phyloP scores from a whole-genome alignment of 768 basidiomycete genomes.

The Lactifluus pinguis region DNA sequence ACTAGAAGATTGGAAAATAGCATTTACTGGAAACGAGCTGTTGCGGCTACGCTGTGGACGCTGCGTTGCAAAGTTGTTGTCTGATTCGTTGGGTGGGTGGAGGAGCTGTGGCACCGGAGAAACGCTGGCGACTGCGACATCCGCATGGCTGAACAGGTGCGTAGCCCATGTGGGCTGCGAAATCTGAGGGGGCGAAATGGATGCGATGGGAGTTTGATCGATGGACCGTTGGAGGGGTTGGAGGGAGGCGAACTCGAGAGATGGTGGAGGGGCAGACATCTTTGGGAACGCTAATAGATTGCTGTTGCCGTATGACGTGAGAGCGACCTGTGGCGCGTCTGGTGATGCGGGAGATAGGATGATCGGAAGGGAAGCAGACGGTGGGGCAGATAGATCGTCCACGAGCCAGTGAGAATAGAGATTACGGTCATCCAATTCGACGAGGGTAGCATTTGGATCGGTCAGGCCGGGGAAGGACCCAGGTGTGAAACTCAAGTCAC shows the following conservation, averaged over 20 bases:
- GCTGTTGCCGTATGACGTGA: conserved; percentile 38
- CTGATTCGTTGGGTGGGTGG: conserved; percentile 30
- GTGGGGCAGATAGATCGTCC: conserved; percentile 38
- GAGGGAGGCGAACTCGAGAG: conserved; percentile 45
- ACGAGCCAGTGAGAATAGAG: conserved; percentile 53
- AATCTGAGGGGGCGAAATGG: conserved; percentile 55
- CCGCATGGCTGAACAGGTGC: conserved; percentile 53
- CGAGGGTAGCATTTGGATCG: conserved; percentile 27
- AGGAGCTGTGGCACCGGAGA: conserved; percentile 37
- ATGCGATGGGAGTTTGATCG: conserved; percentile 23
- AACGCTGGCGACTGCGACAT: background rate
- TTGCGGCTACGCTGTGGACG: conserved; percentile 30
- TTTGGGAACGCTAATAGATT: conserved; percentile 32
- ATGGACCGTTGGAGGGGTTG: conserved; percentile 52
- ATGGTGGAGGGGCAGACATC: conserved; percentile 48
- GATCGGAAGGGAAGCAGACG: conserved; percentile 48
- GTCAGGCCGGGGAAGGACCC: conserved; percentile 25
- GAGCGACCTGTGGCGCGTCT: conserved; percentile 37
- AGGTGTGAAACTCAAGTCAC: conserved; percentile 30
- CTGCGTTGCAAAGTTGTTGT: conserved; percentile 34
- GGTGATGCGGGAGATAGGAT: conserved; percentile 36
- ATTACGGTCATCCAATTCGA: conserved; percentile 34
- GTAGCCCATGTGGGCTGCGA: conserved; percentile 59
- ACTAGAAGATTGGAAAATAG: conserved; percentile 62
- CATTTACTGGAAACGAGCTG: conserved; percentile 40